Evolutionary conservation across 768 basidiomycete genomes (phyloP), one percentile per base, ranked within the genome.

Genomic region (Sistotremastrum suecicum): DNA sequence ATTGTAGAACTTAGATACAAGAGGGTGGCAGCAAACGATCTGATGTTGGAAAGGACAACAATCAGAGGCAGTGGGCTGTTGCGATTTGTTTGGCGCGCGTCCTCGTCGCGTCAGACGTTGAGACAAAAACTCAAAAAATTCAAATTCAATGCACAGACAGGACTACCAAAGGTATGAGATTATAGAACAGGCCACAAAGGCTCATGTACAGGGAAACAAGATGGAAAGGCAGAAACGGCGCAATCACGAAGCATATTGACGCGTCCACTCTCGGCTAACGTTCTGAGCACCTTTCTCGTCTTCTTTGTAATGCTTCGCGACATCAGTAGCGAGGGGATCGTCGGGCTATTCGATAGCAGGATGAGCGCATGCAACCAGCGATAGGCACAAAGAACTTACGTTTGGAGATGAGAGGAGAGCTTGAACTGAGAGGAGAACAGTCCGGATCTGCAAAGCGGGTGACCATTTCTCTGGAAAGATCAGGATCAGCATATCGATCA

Each of bases 241-340:
- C 43, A 6, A 28, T 41, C 34, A 49, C 34, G 42, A 32, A 20
- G 94, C 94, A 58, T 83, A 97, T 60, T 78, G 76, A 67, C 80
- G 75, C 54, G 95, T 98, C 95, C 95, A 99, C 67, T 95, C 89
- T 60, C 76, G 76, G 61, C 88, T 89, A 49, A 95, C 89, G 34
- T 80, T 69, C 65, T 89, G 85, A 29, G 95, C 95, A 48, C 83
- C 92, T 62, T 78, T 75, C 72, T 95, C 89, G 60, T 98, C 74
- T 69, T 97, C 89, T 65, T 99, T 98, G 75, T 95, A 99, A 58
- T 98, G 91, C 63, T 95, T 92, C 31, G 95, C 95, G 11, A 90
- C 87, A 52, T 94, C 90, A 36, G 90, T 88, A 34, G 90, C 90
- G 30, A 94, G 75, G 4, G 90, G 90, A 58, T 94, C 90, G 56